Base-by-base conservation (phyloP, 2,329 filamentous ascomycete genomes). In the Grosmannia penicillata region DNA sequence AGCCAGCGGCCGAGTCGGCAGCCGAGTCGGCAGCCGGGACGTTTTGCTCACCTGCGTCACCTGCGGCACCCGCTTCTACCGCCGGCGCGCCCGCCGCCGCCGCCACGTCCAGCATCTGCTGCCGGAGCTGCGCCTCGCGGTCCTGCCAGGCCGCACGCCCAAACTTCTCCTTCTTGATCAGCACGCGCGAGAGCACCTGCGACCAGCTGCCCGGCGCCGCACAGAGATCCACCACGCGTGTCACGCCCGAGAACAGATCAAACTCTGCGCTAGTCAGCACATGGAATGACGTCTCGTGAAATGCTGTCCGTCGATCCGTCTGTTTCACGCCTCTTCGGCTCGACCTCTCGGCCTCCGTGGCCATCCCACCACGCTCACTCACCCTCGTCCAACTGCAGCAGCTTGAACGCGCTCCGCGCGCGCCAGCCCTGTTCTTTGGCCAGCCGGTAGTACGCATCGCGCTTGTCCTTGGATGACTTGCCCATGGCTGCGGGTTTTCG, bases 341-440 rank as follows among this genome's bases (percentile, higher is more conserved):
- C n/a, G n/a, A 19, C 6, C 11, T 1, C n/a, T 6, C 19, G n/a
- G n/a, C n/a, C n/a, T n/a, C n/a, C n/a, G n/a, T n/a, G n/a, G n/a
- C n/a, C n/a, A n/a, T n/a, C n/a, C n/a, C n/a, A n/a, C n/a, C n/a
- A n/a, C n/a, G 13, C 11, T 22, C 26, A 43, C 51, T 43, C 42
- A 76, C 75, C 75, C 63, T 79, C 86, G 56, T 98, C 87, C 19
- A 98, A 75, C 59, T 98, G 91, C 11, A 98, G 75, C 19, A 98
- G 74, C 61, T 98, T 98, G 66, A 95, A 98, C 8, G 91, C 91
- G 48, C 86, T 94, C 41, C 91, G 75, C 22, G 91, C 91, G 26
- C 91, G 82, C 89, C 91, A 98, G 47, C 93, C 93, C 66, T 98
- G 91, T 59, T 98, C 91, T 62, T 98, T 98, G 15, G 91, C 91